Conservation (phyloP, 192 early-diverging fungal species). For the Coemansia sp. region DNA sequence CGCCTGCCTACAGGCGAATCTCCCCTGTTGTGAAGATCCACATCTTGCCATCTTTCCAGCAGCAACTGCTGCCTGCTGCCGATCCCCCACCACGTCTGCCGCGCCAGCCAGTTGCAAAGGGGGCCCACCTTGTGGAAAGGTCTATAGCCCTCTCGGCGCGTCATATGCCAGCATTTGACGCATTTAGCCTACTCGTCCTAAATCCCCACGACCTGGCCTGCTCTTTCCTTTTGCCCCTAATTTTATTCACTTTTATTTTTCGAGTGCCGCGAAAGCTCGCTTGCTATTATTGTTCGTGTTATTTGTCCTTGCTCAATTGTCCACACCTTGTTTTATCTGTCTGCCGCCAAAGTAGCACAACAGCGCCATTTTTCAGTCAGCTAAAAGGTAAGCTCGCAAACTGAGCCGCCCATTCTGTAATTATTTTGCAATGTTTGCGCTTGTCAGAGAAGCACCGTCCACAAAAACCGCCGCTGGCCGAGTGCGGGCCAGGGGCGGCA, state of each 20-base stretch:
- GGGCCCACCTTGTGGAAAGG: background rate
- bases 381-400: background rate
- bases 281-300: conserved; percentile 1
- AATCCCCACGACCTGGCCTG: background rate
- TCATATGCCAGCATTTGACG: background rate
- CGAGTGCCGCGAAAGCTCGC: background rate
- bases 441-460: background rate
- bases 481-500: background rate
- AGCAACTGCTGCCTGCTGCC: background rate
- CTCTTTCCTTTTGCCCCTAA: background rate
- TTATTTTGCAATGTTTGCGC: background rate
- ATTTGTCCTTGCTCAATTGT: conserved; percentile 5
- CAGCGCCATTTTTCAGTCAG: background rate
- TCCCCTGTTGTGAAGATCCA: background rate
- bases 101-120: background rate
- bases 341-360: background rate
- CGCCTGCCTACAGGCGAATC: background rate
- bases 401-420: conserved; percentile 1
- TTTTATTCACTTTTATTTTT: conserved; percentile 2
- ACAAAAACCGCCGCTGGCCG: background rate
- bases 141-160: background rate
- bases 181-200: background rate
- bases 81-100: background rate
- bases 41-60: background rate
- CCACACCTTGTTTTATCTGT: background rate